Conservation (phyloP, 2,329 filamentous ascomycete genomes). For the Acrocalymma vagum region DNA sequence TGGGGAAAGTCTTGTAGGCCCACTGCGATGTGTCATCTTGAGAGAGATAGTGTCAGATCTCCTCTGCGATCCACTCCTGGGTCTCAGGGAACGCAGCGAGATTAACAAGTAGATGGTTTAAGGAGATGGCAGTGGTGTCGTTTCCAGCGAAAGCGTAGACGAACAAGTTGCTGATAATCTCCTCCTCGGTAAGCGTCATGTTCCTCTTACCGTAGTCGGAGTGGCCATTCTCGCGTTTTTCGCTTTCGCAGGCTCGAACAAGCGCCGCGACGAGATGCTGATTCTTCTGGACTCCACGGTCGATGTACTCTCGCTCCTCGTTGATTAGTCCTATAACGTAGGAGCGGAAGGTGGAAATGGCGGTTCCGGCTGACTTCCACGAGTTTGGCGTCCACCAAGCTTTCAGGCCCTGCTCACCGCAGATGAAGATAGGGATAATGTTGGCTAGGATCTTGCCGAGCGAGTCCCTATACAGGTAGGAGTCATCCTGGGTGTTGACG, state of each 20-base stretch:
- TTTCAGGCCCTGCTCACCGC: slow-evolving; percentile 14
- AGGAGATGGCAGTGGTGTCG: slow-evolving; percentile 58
- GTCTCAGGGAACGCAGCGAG: slow-evolving; percentile 55
- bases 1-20: slow-evolving; percentile 53
- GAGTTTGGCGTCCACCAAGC: slow-evolving; percentile 17
- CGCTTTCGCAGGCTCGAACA: slow-evolving; percentile 13
- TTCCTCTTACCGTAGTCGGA: slow-evolving; percentile 1
- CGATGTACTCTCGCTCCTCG: slow-evolving; percentile 13
- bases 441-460: slow-evolving; percentile 11
- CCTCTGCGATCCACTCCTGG: slow-evolving; percentile 57
- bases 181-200: slow-evolving; percentile 31
- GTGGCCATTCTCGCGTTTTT: slow-evolving; percentile 1
- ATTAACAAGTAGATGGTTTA: slow-evolving; percentile 54
- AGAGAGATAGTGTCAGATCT: slow-evolving; percentile 37
- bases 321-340: slow-evolving; percentile 13
- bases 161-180: slow-evolving; percentile 61
- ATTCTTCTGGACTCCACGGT: slow-evolving; percentile 1
- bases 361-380: slow-evolving; percentile 10
- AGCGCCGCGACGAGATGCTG: slow-evolving; percentile 15
- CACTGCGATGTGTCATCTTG: slow-evolving; percentile 28
- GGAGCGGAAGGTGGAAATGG: slow-evolving; percentile 11
- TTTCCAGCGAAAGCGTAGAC: slow-evolving; percentile 61
- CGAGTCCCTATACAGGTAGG: slow-evolving; percentile 17
- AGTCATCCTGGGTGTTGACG: slow-evolving; percentile 4
- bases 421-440: slow-evolving; percentile 18